A percentile compares a stretch with the other conserved stretches of the same genome.
phyloP scores from a whole-genome alignment of 2,329 filamentous ascomycete genomes.

The Fusarium sp. region DNA sequence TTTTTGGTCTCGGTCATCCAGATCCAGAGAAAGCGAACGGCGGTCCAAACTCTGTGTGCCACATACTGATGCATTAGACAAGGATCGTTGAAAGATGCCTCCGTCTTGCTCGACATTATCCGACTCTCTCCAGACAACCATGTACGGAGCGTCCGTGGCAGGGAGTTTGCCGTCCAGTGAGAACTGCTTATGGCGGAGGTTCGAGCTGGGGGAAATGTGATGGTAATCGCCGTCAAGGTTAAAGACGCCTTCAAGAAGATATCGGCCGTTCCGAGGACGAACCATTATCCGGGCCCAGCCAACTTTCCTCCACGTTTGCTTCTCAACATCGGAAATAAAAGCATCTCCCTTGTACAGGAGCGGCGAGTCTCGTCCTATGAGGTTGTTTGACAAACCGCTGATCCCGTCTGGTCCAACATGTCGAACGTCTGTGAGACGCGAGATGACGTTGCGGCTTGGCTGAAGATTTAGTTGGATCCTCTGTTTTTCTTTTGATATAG shows the following conservation, averaged over 20 bases:
- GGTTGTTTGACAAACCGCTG: not conserved
- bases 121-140: slow-evolving; percentile 34
- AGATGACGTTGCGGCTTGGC: slow-evolving; percentile 25
- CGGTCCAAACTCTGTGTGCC: not conserved
- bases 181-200: slow-evolving; percentile 6
- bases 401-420: slow-evolving; percentile 20
- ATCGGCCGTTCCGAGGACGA: not conserved
- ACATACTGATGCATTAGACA: slow-evolving; percentile 3
- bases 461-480: slow-evolving; percentile 24
- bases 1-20: not conserved
- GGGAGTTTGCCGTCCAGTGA: not conserved
- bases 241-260: slow-evolving; percentile 35
- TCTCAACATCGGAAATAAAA: not conserved
- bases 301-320: slow-evolving; percentile 5
- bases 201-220: slow-evolving; percentile 34
- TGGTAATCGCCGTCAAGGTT: slow-evolving; percentile 25
- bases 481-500: slow-evolving; percentile 2
- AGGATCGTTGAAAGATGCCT: not conserved
- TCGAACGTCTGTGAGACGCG: slow-evolving; percentile 22
- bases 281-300: slow-evolving; percentile 36
- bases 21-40: not conserved
- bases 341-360: slow-evolving; percentile 30
- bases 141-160: not conserved
- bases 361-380: not conserved
- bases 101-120: not conserved